Percentiles rank a stretch among this genome's conserved stretches.
Evolutionary conservation across 176 grass and related monocot species (phyloP).

Genomic region (Oryza coarctata): DNA sequence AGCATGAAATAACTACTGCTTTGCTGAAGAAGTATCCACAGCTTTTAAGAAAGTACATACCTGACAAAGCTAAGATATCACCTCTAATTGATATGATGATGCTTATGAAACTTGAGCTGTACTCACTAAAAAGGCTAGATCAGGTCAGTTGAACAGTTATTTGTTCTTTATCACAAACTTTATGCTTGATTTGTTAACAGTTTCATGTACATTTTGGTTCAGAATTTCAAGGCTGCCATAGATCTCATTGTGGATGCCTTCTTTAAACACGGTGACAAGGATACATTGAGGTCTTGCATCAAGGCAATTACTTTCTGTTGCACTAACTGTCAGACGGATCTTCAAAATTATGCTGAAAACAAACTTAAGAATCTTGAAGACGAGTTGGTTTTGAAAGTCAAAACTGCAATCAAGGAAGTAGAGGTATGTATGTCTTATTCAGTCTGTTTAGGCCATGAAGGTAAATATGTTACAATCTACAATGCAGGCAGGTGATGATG

Average conservation of each 20-base stretch:
- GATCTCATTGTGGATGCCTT: conserved; percentile 88
- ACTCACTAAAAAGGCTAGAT: conserved; percentile 89
- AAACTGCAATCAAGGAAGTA: conserved; percentile 90
- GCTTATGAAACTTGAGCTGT: conserved; percentile 94
- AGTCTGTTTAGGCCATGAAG: conserved; percentile 15
- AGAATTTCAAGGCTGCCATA: conserved; percentile 90
- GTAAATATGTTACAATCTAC: conserved; percentile 23
- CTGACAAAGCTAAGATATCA: conserved; percentile 93
- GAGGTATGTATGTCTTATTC: conserved; percentile 67
- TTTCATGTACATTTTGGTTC: conserved; percentile 34
- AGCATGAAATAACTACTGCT: conserved; percentile 80
- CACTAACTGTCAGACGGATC: conserved; percentile 74
- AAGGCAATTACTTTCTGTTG: conserved; percentile 87
- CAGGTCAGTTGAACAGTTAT: conserved; percentile 49
- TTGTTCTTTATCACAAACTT: conserved; percentile 24
- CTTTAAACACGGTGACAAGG: conserved; percentile 98
- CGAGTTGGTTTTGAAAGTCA: conserved; percentile 82
- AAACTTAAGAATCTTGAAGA: conserved; percentile 90
- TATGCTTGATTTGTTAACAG: conserved; percentile 15
- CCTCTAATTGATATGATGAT: conserved; percentile 82
- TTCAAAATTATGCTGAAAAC: conserved; percentile 79
- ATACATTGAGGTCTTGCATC: conserved; percentile 86
- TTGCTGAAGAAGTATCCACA: conserved; percentile 80
- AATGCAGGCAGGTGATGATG: conserved; percentile 93
- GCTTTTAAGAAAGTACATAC: conserved; percentile 83